Evolutionary conservation across 2,329 filamentous ascomycete species (phyloP).

Genomic region (Aurifilum marmelostoma): DNA sequence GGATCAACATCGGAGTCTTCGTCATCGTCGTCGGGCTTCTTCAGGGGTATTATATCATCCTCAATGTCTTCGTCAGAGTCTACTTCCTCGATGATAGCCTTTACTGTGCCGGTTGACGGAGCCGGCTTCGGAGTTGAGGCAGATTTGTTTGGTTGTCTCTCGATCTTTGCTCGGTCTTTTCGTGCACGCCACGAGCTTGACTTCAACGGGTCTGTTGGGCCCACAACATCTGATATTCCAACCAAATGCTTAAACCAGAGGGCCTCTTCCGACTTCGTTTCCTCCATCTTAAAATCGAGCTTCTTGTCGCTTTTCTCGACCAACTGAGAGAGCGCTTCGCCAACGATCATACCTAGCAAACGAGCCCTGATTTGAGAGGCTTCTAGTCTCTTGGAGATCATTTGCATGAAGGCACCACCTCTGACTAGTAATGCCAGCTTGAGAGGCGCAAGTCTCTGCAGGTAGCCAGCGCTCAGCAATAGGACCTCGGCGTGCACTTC

Average conservation of each 20-base stretch:
- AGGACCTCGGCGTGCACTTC: constrained; percentile 84
- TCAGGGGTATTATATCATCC: constrained; percentile 74
- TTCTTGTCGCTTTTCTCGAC: constrained; percentile 69
- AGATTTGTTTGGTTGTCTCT: constrained; percentile 37
- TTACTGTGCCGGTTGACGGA: constrained; percentile 40
- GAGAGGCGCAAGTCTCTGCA: constrained; percentile 67
- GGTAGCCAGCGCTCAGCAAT: constrained; percentile 75
- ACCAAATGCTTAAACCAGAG: constrained; percentile 73
- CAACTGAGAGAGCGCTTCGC: constrained; percentile 69
- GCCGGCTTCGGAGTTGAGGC: constrained; percentile 35
- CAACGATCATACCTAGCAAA: constrained; percentile 87
- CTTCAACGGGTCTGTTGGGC: constrained; percentile 56
- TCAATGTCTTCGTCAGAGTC: constrained; percentile 63
- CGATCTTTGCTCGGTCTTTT: constrained; percentile 23
- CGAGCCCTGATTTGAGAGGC: constrained; percentile 75
- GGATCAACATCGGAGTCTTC: constrained; percentile 95
- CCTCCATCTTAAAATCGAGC: constrained; percentile 84
- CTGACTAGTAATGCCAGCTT: constrained; percentile 71
- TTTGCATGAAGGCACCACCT: constrained; percentile 72
- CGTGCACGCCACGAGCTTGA: constrained; percentile 26
- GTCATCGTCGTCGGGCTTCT: constrained; percentile 83
- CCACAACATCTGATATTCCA: constrained; percentile 63
- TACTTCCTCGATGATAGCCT: constrained; percentile 66
- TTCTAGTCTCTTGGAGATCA: constrained; percentile 82
- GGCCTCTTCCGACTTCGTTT: constrained; percentile 73